These are phyloP conservation scores for Mallotus repandus DNA, from an alignment of 441 rosid species.

Conservation along the genomic window DNA sequence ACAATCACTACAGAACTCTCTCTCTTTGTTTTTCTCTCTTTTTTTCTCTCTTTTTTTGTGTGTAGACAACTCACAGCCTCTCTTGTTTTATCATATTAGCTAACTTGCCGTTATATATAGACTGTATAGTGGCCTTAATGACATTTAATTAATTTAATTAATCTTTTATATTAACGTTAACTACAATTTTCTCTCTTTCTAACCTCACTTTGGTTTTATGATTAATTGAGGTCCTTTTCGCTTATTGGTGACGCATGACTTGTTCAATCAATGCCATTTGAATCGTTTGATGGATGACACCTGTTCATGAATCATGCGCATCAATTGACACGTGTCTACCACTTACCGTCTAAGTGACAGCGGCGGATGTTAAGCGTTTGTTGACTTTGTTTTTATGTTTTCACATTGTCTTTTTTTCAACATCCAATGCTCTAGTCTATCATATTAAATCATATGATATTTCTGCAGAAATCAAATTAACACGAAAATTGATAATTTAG, in stretches of 20 bases:
- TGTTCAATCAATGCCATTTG: not conserved
- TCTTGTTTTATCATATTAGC: not conserved
- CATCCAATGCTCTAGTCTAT: too few species aligned
- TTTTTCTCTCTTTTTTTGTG: not conserved
- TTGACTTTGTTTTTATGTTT: conserved; percentile 28
- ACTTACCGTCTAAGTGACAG: conserved; percentile 18
- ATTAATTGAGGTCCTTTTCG: not conserved
- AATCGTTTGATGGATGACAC: conserved; percentile 17
- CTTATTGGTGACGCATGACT: conserved; percentile 21
- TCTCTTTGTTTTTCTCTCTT: not conserved
- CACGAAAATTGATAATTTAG: too few species aligned
- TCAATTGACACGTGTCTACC: conserved; percentile 22
- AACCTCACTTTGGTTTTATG: not conserved
- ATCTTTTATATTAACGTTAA: conserved; percentile 10
- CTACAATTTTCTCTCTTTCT: not conserved
- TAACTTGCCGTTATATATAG: conserved; percentile 28
- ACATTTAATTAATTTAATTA: not conserved
- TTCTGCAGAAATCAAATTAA: too few species aligned
- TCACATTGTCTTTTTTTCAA: too few species aligned
- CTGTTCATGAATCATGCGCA: not conserved
- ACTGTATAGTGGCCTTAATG: not conserved
- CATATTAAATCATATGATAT: too few species aligned
- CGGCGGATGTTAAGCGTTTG: conserved; percentile 10
- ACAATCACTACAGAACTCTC: not conserved
- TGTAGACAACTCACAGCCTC: conserved; percentile 33